These are phyloP conservation scores for Xylariaceae sp. DNA, from an alignment of 2,329 filamentous ascomycete genomes.

Conservation along the genomic window DNA sequence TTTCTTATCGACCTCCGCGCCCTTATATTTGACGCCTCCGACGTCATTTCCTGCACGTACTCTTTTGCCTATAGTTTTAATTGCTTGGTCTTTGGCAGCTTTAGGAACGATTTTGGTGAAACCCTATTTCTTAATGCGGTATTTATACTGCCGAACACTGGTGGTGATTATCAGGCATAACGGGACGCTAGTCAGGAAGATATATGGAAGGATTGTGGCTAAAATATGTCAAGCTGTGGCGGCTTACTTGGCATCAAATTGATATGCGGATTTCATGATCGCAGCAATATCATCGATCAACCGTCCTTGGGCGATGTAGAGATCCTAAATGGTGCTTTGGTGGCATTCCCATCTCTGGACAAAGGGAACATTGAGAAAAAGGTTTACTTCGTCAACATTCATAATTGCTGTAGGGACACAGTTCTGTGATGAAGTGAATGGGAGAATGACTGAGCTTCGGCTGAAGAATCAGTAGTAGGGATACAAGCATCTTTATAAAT, in stretches of 20 bases:
- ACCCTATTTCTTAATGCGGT: slow-evolving; percentile 43
- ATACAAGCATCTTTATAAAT: no score
- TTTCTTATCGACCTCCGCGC: slow-evolving; percentile 35
- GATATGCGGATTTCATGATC: slow-evolving; percentile 5
- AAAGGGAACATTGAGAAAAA: slow-evolving; percentile 14
- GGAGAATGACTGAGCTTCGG: no score
- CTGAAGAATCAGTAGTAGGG: no score
- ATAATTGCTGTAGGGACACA: no score
- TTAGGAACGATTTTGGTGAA: slow-evolving; percentile 38
- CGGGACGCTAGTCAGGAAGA: no score
- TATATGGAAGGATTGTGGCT: no score
- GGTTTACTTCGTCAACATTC: no score
- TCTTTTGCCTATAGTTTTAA: slow-evolving; percentile 31
- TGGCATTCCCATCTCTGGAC: slow-evolving; percentile 3
- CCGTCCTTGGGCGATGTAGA: not conserved
- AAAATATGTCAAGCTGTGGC: not conserved
- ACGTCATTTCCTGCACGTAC: slow-evolving; percentile 28
- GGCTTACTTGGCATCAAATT: slow-evolving; percentile 14
- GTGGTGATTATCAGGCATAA: not conserved
- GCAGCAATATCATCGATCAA: not conserved
- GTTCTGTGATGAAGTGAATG: no score
- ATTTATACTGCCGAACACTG: slow-evolving; percentile 43
- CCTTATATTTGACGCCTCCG: slow-evolving; percentile 33
- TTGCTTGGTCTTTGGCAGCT: slow-evolving; percentile 30
- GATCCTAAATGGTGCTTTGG: not conserved